Evolutionary conservation across 2,329 filamentous ascomycete species (phyloP).

Genomic region (Epichloe uncinata): DNA sequence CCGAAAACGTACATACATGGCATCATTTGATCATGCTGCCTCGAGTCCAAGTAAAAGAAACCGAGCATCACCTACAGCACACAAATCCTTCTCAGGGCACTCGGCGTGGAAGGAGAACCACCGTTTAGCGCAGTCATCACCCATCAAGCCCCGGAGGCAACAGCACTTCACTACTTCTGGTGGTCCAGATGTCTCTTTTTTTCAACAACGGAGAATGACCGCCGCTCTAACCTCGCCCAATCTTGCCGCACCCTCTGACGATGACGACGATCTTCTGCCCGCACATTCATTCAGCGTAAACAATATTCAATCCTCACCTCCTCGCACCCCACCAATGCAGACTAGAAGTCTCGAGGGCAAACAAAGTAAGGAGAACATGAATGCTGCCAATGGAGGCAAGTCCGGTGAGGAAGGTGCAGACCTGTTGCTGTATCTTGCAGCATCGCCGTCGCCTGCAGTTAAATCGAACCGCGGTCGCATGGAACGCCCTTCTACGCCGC

Average conservation of each 20-base stretch:
- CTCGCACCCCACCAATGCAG: conserved; percentile 65
- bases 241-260: conserved; percentile 54
- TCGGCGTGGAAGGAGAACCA: conserved; percentile 65
- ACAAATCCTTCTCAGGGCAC: conserved; percentile 43
- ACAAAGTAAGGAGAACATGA: conserved; percentile 34
- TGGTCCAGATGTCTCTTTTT: conserved; percentile 72
- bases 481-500: conserved; percentile 64
- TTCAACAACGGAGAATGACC: conserved; percentile 52
- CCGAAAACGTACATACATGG: conserved; percentile 50
- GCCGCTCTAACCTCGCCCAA: conserved; percentile 47
- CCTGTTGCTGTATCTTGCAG: conserved; percentile 70
- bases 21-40: conserved; percentile 40
- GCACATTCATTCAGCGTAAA: conserved; percentile 57
- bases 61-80: conserved; percentile 45
- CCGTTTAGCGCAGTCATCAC: conserved; percentile 73
- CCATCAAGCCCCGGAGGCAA: conserved; percentile 63
- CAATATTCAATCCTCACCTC: conserved; percentile 64
- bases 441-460: conserved; percentile 77
- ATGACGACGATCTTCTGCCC: conserved; percentile 73
- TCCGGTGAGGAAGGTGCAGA: conserved; percentile 69
- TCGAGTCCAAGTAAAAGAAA: conserved; percentile 56
- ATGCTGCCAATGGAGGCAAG: conserved; percentile 36
- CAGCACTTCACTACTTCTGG: conserved; percentile 60
- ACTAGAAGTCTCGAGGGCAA: conserved; percentile 33
- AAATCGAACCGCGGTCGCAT: conserved; percentile 34